phyloP scores from a whole-genome alignment of 306 rosid species.

The Purshia tridentata region DNA sequence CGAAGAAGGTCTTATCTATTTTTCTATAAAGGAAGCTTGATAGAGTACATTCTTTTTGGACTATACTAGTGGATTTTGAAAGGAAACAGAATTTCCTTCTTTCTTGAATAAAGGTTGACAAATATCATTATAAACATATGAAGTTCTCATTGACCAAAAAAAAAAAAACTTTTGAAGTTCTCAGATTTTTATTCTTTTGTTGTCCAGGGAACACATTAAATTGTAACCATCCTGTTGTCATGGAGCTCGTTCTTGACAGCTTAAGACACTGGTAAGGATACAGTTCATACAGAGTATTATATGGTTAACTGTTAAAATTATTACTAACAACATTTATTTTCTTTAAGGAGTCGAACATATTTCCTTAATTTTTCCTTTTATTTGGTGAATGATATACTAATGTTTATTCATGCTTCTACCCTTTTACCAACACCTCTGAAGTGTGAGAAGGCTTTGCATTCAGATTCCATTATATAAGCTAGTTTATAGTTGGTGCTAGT shows the following conservation, averaged over 20 bases:
- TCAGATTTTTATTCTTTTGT: conserved; percentile 26
- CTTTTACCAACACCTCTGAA: background rate
- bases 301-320: conserved; percentile 18
- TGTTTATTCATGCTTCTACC: background rate
- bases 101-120: background rate
- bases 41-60: background rate
- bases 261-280: conserved; percentile 85
- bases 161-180: conserved; percentile 15
- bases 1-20: background rate
- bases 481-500: background rate
- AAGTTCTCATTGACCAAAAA: conserved; percentile 11
- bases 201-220: conserved; percentile 86
- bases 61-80: background rate
- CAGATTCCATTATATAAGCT: background rate
- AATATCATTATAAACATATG: conserved; percentile 19
- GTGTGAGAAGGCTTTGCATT: too few relatives aligned
- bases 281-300: background rate
- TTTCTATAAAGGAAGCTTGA: background rate
- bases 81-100: background rate
- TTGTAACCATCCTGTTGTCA: conserved; percentile 92
- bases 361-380: conserved; percentile 4
- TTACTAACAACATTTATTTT: conserved; percentile 19
- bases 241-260: conserved; percentile 92
- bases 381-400: background rate
- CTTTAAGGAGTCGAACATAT: conserved; percentile 13